Base-by-base conservation (phyloP, 192 early-diverging fungal species). In the Spinellus fusiger region DNA sequence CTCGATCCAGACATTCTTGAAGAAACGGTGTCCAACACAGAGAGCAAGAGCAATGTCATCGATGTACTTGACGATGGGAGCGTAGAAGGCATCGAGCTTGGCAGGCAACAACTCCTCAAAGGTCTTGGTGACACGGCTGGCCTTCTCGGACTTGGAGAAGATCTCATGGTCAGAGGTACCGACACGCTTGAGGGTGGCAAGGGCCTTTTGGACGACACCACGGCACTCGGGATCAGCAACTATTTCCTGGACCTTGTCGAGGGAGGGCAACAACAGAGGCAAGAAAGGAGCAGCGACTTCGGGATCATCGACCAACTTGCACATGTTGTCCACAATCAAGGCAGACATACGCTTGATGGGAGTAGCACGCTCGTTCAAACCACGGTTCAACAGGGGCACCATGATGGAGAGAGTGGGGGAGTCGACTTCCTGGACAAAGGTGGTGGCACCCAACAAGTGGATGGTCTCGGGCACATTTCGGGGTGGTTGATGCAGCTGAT, bases 251-350 rank as follows among this genome's bases (percentile, higher is more conserved):
- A 87, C 84, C 62, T 86, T 80, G 61, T 90, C 85, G 58, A 92
- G 69, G 72, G 81, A 85, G 50, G 90, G 90, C 54, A 90, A 75
- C 54, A 92, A 78, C 61, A 80, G 73, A 37, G 87, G 87, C 65
- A 92, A 71, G 84, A 92, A 92, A 64, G 86, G 88, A 61, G 80
- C 78, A 54, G 87, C 87, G 61, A 87, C 85, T 64, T 82, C 77
- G 48, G 90, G 88, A 79, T 90, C 81, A 74, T 90, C 88, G 59
- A 92, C 88, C 37, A 92, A 78, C 75, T 90, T 92, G 75, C 86
- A 90, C 90, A 92, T 92, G 84, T 92, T 92, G 78, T 90, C 88
- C 65, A 92, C 88, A 69, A 92, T 90, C 65, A 92, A 82, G 47
- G 84, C 82, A 61, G 83, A 78, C 72, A 86, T 84, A 76, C 90